Percentiles rank a stretch among this genome's conserved stretches.
phyloP scores from a whole-genome alignment of 2,329 filamentous ascomycete genomes.

The Parastagonospora nodorum region DNA sequence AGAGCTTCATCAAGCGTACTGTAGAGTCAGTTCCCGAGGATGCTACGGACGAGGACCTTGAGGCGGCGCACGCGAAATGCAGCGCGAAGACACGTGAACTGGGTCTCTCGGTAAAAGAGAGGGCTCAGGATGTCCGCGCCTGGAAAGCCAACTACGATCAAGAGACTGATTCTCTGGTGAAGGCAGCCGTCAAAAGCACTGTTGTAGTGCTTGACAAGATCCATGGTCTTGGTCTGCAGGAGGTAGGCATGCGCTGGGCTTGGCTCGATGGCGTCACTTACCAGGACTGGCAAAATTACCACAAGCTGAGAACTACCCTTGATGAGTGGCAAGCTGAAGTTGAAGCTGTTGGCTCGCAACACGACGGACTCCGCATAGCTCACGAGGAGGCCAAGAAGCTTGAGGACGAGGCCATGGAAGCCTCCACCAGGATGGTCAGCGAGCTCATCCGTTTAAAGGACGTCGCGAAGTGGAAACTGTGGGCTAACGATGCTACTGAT shows the following conservation, averaged over 20 bases:
- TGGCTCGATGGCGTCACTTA: constrained; percentile 96
- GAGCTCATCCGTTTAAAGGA: constrained; percentile 83
- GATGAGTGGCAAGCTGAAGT: constrained; percentile 85
- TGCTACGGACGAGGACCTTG: constrained; percentile 57
- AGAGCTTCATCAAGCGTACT: constrained; percentile 65
- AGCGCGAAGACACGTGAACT: constrained; percentile 65
- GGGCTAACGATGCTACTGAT: constrained; percentile 72
- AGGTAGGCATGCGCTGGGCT: constrained; percentile 91
- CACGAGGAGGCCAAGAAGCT: constrained; percentile 70
- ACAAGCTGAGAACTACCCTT: constrained; percentile 81
- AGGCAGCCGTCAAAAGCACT: constrained; percentile 76
- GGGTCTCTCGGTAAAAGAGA: constrained; percentile 74
- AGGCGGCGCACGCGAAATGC: constrained; percentile 59
- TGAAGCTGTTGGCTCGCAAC: constrained; percentile 73
- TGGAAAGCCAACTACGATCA: constrained; percentile 77
- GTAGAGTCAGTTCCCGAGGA: constrained; percentile 63
- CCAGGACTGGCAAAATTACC: constrained; percentile 96
- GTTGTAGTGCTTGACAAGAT: constrained; percentile 82
- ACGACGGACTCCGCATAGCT: constrained; percentile 72
- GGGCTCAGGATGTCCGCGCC: constrained; percentile 74
- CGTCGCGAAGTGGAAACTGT: constrained; percentile 82
- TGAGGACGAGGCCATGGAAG: constrained; percentile 78
- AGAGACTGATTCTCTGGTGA: constrained; percentile 71
- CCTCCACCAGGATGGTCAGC: constrained; percentile 77
- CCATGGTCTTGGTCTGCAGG: constrained; percentile 81